Conservation (phyloP, 306 rosid species). For the Ammopiptanthus mongolicus region DNA sequence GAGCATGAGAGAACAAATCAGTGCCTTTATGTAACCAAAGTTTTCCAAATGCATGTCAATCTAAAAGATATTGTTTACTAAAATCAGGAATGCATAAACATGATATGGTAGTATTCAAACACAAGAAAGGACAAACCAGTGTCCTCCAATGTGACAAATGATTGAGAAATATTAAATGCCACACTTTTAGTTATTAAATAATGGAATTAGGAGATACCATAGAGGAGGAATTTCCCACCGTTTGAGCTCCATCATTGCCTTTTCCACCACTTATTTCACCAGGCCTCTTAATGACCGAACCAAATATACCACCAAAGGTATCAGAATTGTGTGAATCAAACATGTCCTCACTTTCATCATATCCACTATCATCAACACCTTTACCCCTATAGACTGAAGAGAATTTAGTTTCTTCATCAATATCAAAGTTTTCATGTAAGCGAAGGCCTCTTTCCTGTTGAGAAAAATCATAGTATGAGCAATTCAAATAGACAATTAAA, state of each 20-base stretch:
- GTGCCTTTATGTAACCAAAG: not conserved
- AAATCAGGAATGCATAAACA: not conserved
- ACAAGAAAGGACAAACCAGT: not conserved
- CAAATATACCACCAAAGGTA: conserved; percentile 61
- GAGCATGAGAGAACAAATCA: not conserved
- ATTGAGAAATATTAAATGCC: not conserved
- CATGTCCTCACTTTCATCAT: conserved; percentile 58
- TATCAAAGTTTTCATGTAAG: conserved; percentile 47
- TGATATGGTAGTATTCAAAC: not conserved
- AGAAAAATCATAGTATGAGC: conserved; percentile 20
- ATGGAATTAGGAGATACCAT: conserved; percentile 40
- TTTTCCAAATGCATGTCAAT: conserved; percentile 1
- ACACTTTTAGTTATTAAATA: not conserved
- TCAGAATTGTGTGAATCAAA: conserved; percentile 60
- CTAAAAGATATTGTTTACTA: not conserved
- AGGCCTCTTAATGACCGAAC: conserved; percentile 35
- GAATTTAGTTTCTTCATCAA: conserved; percentile 92
- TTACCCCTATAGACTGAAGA: conserved; percentile 82
- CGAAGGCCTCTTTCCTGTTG: conserved; percentile 84
- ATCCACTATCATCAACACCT: conserved; percentile 61
- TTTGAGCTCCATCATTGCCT: conserved; percentile 46
- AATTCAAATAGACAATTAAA: not conserved
- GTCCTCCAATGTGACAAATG: not conserved
- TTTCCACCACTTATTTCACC: conserved; percentile 39
- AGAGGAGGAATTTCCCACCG: conserved; percentile 39